A percentile compares a stretch with the other conserved stretches of the same genome.
These are phyloP conservation scores for Alopecurus myosuroides DNA, from an alignment of 176 grass and related monocot species.

Conservation along the genomic window DNA sequence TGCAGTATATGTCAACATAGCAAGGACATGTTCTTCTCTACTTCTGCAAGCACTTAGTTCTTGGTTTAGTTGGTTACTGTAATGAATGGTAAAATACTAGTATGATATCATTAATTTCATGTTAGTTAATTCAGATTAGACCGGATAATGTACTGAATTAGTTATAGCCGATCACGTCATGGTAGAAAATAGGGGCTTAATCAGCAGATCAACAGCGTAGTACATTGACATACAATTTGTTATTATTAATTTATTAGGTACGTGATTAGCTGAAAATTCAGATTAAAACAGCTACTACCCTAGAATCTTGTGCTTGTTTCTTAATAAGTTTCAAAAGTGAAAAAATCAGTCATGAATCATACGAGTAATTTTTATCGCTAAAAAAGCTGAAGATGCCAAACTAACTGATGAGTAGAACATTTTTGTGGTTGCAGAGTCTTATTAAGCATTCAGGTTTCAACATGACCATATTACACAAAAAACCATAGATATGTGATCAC, in stretches of 20 bases:
- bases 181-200: slow-evolving; percentile 5
- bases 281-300: background rate
- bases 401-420: background rate
- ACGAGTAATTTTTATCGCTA: background rate
- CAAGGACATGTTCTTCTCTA: background rate
- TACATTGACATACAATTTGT: background rate
- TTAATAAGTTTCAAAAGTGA: background rate
- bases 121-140: background rate
- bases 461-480: background rate
- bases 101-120: slow-evolving; percentile 5
- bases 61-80: slow-evolving; percentile 1
- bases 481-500: background rate
- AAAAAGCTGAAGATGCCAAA: slow-evolving; percentile 6
- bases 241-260: background rate
- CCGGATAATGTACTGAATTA: background rate
- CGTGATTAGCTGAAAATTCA: background rate
- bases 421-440: background rate
- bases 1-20: background rate
- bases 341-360: background rate
- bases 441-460: background rate
- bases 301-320: slow-evolving; percentile 1
- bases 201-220: background rate
- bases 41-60: background rate
- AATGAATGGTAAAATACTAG: slow-evolving; percentile 1
- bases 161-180: background rate